Base-by-base conservation (phyloP, 257 asterid species). In the Buddleja alternifolia region DNA sequence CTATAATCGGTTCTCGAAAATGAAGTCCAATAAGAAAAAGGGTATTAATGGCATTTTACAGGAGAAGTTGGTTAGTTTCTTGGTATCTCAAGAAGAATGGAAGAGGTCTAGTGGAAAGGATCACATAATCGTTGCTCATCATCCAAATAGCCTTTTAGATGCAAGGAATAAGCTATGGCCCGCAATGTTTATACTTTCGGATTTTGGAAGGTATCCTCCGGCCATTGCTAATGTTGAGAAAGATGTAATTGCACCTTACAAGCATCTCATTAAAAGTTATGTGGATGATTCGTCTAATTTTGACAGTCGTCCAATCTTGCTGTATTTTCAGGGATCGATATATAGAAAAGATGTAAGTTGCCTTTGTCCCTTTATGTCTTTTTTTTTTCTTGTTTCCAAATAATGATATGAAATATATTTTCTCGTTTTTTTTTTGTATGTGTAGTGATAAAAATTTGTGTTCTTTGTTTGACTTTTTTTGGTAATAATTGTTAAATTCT, bases 141-240 rank as follows among this genome's bases (percentile, higher is more conserved):
- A 93, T 74, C 99, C 97, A 0, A 93, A 93, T 78, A 93, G 99
- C 63, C 88, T 93, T 42, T 73, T 81, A 68, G 83, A 90, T 36
- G 95, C 96, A 2, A 85, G 99, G 77, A 70, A 50, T 81, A 88
- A 93, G 88, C 90, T 93, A 8, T 93, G 94, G 95, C 95, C 97
- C 50, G 95, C 96, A 8, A 80, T 87, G 32, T 87, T 71, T 52
- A 73, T 93, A 52, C 92, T 93, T 50, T 75, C 99, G 0, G 99
- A 93, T 85, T 90, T 93, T 3, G 97, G 99, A 54, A 81, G 99
- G 81, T 93, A 93, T 69, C 92, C 99, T 48, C 96, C 95, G 3
- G 82, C 86, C 0, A 65, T 93, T 25, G 99, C 99, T 10, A 88
- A 90, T 67, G 93, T 90, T 39, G 89, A 90, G 65, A 90, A 93